Base-by-base conservation (phyloP, 2,329 filamentous ascomycete species). In the Ophiostoma sp. region DNA sequence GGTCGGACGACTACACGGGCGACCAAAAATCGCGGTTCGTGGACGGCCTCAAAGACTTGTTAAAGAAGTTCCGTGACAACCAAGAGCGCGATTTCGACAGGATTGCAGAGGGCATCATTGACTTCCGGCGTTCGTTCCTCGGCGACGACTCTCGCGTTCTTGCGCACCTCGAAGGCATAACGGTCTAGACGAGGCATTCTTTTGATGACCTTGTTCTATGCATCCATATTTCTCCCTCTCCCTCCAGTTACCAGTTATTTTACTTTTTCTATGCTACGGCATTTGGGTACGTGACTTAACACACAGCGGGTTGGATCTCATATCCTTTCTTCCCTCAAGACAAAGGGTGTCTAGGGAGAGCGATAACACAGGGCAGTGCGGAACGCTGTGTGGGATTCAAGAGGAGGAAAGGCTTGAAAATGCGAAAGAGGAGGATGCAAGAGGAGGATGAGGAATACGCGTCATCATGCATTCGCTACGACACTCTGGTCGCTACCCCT, bases 101-200 rank as follows among this genome's bases (percentile, higher is more conserved):
- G 69, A 92, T 93, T 79, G 90, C 90, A 73, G 83, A 86, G 77
- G 88, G 88, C 72, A 92, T 93, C 78, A 85, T 92, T 79, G 86
- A 89, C 76, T 92, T 90, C 80, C 89, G 91, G 78, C 85, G 88
- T 75, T 85, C 85, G 72, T 92, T 93, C 78, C 83, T 90, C 36
- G 87, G 86, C 77, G 91, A 93, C 81, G 84, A 85, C 75, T 88
- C 87, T 77, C 90, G 89, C 82, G 85, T 92, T 68, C 83, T 93
- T 63, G 71, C 73, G 2, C 85, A 85, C 71, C 82, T 91, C 3
- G 74, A 74, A 12, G 74, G 72, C 39, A 71, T 75, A 6, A 64
- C 72, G 2, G 55, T 77, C 28, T 76, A 74, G 12, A n/a, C 2
- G n/a, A 39, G 39, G n/a, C 36, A 66, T 5, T 12, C 12, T 15